Evolutionary conservation across 495 filamentous ascomycete species (phyloP).

Genomic region (Penicillium canariense): DNA sequence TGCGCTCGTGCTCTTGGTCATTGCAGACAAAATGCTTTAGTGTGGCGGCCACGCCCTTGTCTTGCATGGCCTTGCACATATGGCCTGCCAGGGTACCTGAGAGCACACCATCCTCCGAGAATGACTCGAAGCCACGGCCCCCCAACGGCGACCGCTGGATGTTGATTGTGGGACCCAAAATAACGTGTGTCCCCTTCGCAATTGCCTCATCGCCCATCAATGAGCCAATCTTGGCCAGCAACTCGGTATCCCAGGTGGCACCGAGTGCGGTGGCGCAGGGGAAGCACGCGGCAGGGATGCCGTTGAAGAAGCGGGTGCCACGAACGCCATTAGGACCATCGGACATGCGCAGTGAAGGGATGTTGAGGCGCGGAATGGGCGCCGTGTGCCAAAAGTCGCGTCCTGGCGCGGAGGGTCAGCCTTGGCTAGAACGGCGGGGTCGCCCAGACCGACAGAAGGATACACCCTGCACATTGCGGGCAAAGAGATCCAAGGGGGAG

Average conservation of each 20-base stretch:
- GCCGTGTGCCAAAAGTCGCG: conserved; percentile 79
- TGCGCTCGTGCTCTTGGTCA: conserved; percentile 71
- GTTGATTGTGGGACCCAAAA: conserved; percentile 77
- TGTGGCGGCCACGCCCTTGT: conserved; percentile 65
- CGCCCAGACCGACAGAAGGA: neutral
- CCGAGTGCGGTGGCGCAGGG: conserved; percentile 69
- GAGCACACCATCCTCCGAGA: conserved; percentile 75
- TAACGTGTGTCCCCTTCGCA: conserved; percentile 65
- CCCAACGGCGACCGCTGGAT: conserved; percentile 74
- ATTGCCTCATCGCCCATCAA: conserved; percentile 67
- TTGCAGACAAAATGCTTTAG: conserved; percentile 87
- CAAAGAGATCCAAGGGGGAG: neutral
- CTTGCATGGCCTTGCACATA: conserved; percentile 67
- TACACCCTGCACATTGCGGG: neutral
- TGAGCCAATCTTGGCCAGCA: conserved; percentile 59
- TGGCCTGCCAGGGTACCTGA: conserved; percentile 66
- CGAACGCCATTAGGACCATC: conserved; percentile 77
- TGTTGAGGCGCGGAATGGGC: conserved; percentile 62
- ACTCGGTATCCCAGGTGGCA: conserved; percentile 64
- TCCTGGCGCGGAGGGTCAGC: conserved; percentile 34
- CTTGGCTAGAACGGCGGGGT: neutral
- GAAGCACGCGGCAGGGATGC: conserved; percentile 64
- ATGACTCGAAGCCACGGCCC: conserved; percentile 75
- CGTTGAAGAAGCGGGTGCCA: conserved; percentile 72
- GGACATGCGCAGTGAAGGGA: conserved; percentile 66